Evolutionary conservation across 1,139 yeast genomes (phyloP).

Genomic region (Kluyveromyces sp.): DNA sequence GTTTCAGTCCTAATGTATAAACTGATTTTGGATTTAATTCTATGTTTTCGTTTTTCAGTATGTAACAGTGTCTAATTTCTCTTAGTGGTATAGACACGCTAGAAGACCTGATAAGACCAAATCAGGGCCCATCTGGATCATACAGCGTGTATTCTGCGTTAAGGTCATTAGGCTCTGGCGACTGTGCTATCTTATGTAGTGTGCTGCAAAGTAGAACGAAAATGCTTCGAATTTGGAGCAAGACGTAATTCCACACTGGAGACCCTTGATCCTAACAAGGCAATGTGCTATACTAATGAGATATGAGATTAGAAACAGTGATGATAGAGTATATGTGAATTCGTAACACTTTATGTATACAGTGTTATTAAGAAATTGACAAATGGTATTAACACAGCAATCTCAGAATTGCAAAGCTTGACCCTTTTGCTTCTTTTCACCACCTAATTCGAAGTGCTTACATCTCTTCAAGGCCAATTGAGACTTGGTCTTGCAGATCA

Average conservation of each 20-base stretch:
- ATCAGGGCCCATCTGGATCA: no score
- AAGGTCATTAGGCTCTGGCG: no score
- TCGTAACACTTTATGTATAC: slow-evolving; percentile 4
- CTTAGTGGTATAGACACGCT: slow-evolving; percentile 6
- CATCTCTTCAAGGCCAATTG: slow-evolving; percentile 98
- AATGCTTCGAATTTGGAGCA: no score
- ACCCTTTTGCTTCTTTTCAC: slow-evolving; percentile 99
- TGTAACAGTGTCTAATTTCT: not conserved
- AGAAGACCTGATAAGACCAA: no score
- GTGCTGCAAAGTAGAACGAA: no score
- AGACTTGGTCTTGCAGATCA: slow-evolving; percentile 96
- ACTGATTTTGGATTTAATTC: not conserved
- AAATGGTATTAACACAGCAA: slow-evolving; percentile 10
- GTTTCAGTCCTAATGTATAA: not conserved
- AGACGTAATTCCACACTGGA: no score
- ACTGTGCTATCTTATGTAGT: no score
- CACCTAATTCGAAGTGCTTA: slow-evolving; percentile 99
- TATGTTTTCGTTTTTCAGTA: not conserved
- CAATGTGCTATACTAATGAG: slow-evolving; percentile 6
- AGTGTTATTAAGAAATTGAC: slow-evolving; percentile 3
- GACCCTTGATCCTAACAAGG: no score
- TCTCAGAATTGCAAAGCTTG: slow-evolving; percentile 90
- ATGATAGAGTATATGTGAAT: slow-evolving; percentile 11
- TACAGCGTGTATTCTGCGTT: no score
- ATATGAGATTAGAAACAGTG: slow-evolving; percentile 15